These are phyloP conservation scores for Crassisporium funariophilum DNA, from an alignment of 768 basidiomycete species.

Conservation along the genomic window DNA sequence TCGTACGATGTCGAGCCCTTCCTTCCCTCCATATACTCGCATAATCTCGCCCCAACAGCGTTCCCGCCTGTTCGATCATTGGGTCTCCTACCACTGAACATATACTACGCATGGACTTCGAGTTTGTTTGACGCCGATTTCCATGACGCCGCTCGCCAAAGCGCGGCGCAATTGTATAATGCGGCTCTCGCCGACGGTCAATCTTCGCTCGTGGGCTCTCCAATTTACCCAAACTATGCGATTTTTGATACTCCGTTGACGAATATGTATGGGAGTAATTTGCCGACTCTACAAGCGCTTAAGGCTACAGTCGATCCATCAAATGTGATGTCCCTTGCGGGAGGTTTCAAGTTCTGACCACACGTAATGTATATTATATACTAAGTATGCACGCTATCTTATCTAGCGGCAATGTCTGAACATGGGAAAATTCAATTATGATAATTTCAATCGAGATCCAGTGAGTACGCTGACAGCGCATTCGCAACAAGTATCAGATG, in stretches of 20 bases:
- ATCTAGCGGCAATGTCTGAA: no score
- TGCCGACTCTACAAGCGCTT: constrained; percentile 41
- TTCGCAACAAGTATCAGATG: no score
- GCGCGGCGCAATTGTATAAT: constrained; percentile 36
- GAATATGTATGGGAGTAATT: constrained; percentile 53
- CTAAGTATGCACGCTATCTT: no score
- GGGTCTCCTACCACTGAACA: constrained; percentile 29
- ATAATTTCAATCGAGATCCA: no score
- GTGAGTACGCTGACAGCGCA: no score
- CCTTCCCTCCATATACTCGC: constrained; percentile 39
- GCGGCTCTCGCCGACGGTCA: constrained; percentile 37
- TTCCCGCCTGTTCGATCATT: constrained; percentile 41
- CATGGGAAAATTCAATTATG: no score
- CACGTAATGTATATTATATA: no score
- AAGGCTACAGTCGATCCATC: constrained; percentile 53
- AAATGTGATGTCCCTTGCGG: constrained; percentile 67
- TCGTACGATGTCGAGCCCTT: constrained; percentile 55
- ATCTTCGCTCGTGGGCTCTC: constrained; percentile 31
- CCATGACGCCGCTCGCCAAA: constrained; percentile 38
- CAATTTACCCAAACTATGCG: constrained; percentile 54
- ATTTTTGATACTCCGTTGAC: constrained; percentile 50
- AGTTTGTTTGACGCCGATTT: constrained; percentile 28
- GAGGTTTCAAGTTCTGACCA: constrained; percentile 61
- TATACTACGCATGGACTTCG: constrained; percentile 28
- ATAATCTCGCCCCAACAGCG: constrained; percentile 39